Percentiles rank a stretch among this genome's conserved stretches.
Conservation (phyloP, 2,329 filamentous ascomycete species). For the Zymoseptoria pseudotritici region DNA sequence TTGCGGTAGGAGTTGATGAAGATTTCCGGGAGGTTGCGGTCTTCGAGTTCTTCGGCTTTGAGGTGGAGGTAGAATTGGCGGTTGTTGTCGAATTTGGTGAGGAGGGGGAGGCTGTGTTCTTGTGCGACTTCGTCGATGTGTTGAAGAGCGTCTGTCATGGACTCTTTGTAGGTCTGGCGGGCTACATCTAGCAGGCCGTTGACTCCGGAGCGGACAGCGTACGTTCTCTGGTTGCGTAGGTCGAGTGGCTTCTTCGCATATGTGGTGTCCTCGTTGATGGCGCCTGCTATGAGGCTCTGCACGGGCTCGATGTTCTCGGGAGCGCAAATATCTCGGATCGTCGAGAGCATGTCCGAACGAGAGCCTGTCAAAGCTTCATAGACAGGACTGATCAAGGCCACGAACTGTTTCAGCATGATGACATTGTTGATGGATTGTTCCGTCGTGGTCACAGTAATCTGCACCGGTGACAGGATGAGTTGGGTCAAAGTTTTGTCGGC, state of each 20-base stretch:
- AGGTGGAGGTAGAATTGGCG: slow-evolving; percentile 76
- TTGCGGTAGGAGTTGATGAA: slow-evolving; percentile 72
- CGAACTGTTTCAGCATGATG: slow-evolving; percentile 77
- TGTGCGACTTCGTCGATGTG: slow-evolving; percentile 60
- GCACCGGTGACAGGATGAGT: slow-evolving; percentile 68
- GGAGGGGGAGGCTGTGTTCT: slow-evolving; percentile 51
- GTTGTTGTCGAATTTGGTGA: slow-evolving; percentile 67
- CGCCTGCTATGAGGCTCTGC: slow-evolving; percentile 56
- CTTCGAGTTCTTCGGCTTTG: slow-evolving; percentile 54
- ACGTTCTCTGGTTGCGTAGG: slow-evolving; percentile 79
- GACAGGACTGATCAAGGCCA: slow-evolving; percentile 59
- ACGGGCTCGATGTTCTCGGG: slow-evolving; percentile 55
- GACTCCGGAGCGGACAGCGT: slow-evolving; percentile 80
- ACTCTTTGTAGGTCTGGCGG: slow-evolving; percentile 82
- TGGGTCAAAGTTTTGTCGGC: slow-evolving; percentile 74
- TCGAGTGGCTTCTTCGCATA: slow-evolving; percentile 76
- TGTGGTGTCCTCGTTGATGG: slow-evolving; percentile 73
- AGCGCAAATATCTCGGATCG: slow-evolving; percentile 62
- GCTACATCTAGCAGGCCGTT: slow-evolving; percentile 84
- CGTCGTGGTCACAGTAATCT: slow-evolving; percentile 57
- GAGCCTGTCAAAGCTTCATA: slow-evolving; percentile 61
- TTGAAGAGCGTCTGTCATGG: slow-evolving; percentile 67
- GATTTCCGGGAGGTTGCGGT: slow-evolving; percentile 52
- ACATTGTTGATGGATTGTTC: slow-evolving; percentile 82
- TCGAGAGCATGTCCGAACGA: slow-evolving; percentile 55